Percentiles rank a stretch among this genome's conserved stretches.
Evolutionary conservation across 2,329 filamentous ascomycete species (phyloP).

Genomic region (Claviceps africana): DNA sequence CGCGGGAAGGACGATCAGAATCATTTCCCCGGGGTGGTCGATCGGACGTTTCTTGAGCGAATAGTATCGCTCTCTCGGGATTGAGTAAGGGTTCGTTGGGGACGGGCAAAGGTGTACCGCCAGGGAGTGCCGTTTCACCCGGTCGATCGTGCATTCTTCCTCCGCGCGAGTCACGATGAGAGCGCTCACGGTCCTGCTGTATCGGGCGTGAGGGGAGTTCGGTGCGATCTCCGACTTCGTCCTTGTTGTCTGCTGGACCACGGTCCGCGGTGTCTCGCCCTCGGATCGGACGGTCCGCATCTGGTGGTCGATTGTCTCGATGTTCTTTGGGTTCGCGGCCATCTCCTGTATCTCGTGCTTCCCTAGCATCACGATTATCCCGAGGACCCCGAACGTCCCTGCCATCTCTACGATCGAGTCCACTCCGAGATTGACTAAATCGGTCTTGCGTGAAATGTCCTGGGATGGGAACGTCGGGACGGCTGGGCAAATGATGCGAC

Average conservation of each 20-base stretch:
- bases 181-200: constrained; percentile 29
- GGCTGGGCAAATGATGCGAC: constrained; percentile 34
- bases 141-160: constrained; percentile 16
- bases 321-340: constrained; percentile 21
- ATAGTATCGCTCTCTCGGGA: constrained; percentile 38
- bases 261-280: constrained; percentile 31
- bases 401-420: constrained; percentile 25
- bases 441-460: constrained; percentile 33
- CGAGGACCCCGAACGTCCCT: constrained; percentile 17
- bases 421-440: constrained; percentile 26
- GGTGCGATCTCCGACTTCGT: constrained; percentile 11
- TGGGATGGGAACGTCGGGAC: constrained; percentile 43
- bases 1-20: constrained; percentile 16
- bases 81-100: constrained; percentile 36
- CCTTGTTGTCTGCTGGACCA: constrained; percentile 23
- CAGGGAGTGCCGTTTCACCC: constrained; percentile 15
- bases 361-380: constrained; percentile 14
- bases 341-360: constrained; percentile 24
- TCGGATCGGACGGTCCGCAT: constrained; percentile 27
- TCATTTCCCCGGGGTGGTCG: constrained; percentile 15
- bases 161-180: constrained; percentile 16
- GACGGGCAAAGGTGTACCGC: constrained; percentile 13
- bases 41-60: constrained; percentile 23
- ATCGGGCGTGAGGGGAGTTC: constrained; percentile 24
- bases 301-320: constrained; percentile 23